A percentile compares a stretch with the other conserved stretches of the same genome.
Conservation (phyloP, 2,329 filamentous ascomycete genomes). For the Alternaria viburni region DNA sequence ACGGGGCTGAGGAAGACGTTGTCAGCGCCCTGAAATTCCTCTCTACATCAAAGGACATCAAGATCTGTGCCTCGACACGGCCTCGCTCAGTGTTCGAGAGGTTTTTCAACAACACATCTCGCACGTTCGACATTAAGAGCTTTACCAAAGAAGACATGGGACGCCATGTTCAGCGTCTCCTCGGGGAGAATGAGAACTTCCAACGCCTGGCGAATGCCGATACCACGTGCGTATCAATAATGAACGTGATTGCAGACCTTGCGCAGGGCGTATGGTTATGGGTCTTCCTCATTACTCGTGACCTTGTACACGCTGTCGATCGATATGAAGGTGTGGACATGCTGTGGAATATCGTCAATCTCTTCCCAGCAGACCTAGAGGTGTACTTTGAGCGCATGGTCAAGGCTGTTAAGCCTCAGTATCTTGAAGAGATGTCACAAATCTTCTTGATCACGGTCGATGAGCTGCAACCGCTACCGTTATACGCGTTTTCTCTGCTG, state of each 20-base stretch:
- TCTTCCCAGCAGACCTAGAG: conserved; percentile 20
- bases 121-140: neutral
- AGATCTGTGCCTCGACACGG: conserved; percentile 14
- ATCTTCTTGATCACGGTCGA: conserved; percentile 15
- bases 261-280: conserved; percentile 27
- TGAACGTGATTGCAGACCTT: conserved; percentile 5
- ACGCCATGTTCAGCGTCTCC: neutral
- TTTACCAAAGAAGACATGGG: conserved; percentile 4
- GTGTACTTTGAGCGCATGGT: conserved; percentile 19
- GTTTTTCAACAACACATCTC: neutral
- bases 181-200: neutral
- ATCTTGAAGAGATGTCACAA: conserved; percentile 20
- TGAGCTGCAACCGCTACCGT: conserved; percentile 2
- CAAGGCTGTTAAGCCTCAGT: neutral
- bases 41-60: neutral
- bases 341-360: conserved; percentile 12
- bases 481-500: conserved; percentile 14
- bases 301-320: neutral
- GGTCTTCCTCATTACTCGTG: conserved; percentile 19
- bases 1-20: conserved; percentile 7
- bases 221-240: neutral
- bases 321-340: conserved; percentile 4
- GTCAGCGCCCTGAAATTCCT: conserved; percentile 3
- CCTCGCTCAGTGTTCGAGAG: conserved; percentile 11
- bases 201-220: neutral